phyloP scores from a whole-genome alignment of 495 filamentous ascomycete genomes.

The Aspergillus steynii region DNA sequence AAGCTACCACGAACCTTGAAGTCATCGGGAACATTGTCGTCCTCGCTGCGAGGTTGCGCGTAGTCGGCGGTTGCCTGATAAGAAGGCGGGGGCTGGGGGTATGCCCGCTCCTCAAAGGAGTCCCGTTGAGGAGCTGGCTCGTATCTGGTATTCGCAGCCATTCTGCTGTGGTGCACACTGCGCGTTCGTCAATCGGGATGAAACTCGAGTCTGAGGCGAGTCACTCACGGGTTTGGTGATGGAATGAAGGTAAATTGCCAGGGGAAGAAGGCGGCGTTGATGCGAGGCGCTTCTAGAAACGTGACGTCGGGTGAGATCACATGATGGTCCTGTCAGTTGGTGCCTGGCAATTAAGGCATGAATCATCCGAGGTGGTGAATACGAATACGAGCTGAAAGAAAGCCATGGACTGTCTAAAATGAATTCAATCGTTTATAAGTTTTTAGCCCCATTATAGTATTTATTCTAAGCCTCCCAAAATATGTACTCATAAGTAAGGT shows the following conservation, averaged over 20 bases:
- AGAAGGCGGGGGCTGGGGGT: constrained; percentile 82
- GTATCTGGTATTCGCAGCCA: constrained; percentile 72
- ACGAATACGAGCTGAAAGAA: too few relatives aligned
- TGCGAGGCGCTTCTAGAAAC: constrained; percentile 5
- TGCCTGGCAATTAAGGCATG: not conserved
- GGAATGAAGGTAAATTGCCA: not conserved
- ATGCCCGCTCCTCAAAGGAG: constrained; percentile 64
- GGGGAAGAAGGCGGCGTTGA: not conserved
- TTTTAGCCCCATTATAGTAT: not conserved
- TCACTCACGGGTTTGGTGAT: not conserved
- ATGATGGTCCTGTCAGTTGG: not conserved
- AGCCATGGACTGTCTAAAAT: not conserved
- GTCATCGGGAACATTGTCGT: constrained; percentile 93
- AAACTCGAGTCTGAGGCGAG: not conserved
- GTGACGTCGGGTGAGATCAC: constrained; percentile 13
- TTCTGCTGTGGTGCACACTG: constrained; percentile 26
- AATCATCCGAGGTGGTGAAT: too few relatives aligned
- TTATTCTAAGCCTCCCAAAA: not conserved
- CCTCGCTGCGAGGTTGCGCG: constrained; percentile 69
- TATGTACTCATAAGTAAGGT: constrained; percentile 1
- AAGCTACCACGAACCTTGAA: constrained; percentile 67
- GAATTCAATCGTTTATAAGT: not conserved
- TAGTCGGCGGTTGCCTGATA: constrained; percentile 51
- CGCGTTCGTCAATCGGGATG: constrained; percentile 2
- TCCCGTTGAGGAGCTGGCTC: constrained; percentile 71